These are phyloP conservation scores for Dryas octopetala DNA, from an alignment of 306 rosid species.

Conservation along the genomic window DNA sequence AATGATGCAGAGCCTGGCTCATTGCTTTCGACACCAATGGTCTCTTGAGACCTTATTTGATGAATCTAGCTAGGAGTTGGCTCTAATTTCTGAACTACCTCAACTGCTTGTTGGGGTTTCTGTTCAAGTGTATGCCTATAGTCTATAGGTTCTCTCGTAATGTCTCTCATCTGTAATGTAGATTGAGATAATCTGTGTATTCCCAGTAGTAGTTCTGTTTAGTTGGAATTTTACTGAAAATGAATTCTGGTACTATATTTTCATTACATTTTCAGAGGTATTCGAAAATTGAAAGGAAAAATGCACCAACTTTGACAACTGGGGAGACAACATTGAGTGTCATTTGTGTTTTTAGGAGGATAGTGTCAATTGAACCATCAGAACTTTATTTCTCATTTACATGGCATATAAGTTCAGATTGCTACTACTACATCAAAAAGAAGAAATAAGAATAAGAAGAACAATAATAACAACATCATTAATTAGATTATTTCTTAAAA, in stretches of 20 bases:
- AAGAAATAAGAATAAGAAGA: no score
- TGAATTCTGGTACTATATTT: background rate
- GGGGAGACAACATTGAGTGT: no score
- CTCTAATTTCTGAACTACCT: conserved; percentile 18
- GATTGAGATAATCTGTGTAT: background rate
- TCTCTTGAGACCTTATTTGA: background rate
- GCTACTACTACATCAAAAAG: no score
- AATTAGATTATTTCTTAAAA: no score
- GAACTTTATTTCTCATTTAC: no score
- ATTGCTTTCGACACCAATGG: background rate
- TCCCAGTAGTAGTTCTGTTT: background rate
- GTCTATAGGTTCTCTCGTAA: background rate
- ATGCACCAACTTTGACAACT: no score
- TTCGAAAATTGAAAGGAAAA: background rate
- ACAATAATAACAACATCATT: no score
- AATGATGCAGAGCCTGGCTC: conserved; percentile 42
- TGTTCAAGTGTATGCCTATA: conserved; percentile 14
- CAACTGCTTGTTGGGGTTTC: conserved; percentile 3
- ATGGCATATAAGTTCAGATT: no score
- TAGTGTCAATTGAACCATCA: no score
- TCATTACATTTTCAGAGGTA: background rate
- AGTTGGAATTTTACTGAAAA: background rate
- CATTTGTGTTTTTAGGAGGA: no score
- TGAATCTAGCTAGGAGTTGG: background rate
- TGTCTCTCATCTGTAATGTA: background rate